A percentile compares a stretch with the other conserved stretches of the same genome.
Evolutionary conservation across 768 basidiomycete genomes (phyloP).

Genomic region (Leccinum pellstonianum): DNA sequence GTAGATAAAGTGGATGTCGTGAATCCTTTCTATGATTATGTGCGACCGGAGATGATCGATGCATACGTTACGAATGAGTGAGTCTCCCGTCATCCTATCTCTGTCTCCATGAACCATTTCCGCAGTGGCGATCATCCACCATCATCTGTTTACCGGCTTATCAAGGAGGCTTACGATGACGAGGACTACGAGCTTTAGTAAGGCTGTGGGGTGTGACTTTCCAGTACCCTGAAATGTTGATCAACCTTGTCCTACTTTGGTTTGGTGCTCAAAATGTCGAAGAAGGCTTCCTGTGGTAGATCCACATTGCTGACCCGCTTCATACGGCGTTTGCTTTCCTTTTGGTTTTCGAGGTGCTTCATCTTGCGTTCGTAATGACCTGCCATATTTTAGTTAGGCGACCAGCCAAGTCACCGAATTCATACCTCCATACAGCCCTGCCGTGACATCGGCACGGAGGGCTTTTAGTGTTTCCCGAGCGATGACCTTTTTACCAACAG

Average conservation of each 20-base stretch:
- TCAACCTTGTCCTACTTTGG: constrained; percentile 22
- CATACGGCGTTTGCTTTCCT: constrained; percentile 87
- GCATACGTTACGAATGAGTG: constrained; percentile 97
- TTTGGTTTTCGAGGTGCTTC: constrained; percentile 86
- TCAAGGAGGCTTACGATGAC: constrained; percentile 95
- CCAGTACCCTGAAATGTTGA: not conserved
- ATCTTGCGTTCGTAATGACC: constrained; percentile 93
- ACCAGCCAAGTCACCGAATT: not conserved
- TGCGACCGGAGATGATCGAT: constrained; percentile 87
- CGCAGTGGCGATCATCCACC: constrained; percentile 93
- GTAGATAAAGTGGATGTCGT: constrained; percentile 89
- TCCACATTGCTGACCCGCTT: constrained; percentile 87
- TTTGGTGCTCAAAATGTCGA: constrained; percentile 75
- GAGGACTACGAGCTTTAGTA: constrained; percentile 75
- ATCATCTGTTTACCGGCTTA: constrained; percentile 85
- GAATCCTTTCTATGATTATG: constrained; percentile 97
- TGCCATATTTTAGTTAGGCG: constrained; percentile 19
- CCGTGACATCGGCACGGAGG: constrained; percentile 88
- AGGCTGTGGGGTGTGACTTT: not conserved
- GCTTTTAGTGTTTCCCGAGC: constrained; percentile 89
- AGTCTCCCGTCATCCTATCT: constrained; percentile 36
- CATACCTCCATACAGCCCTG: constrained; percentile 85
- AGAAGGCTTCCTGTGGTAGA: constrained; percentile 95
- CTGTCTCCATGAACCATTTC: constrained; percentile 8
- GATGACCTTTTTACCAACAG: constrained; percentile 81